A percentile compares a stretch with the other conserved stretches of the same genome.
Evolutionary conservation across 768 basidiomycete species (phyloP).

Genomic region (Xanthoconium stramineum): DNA sequence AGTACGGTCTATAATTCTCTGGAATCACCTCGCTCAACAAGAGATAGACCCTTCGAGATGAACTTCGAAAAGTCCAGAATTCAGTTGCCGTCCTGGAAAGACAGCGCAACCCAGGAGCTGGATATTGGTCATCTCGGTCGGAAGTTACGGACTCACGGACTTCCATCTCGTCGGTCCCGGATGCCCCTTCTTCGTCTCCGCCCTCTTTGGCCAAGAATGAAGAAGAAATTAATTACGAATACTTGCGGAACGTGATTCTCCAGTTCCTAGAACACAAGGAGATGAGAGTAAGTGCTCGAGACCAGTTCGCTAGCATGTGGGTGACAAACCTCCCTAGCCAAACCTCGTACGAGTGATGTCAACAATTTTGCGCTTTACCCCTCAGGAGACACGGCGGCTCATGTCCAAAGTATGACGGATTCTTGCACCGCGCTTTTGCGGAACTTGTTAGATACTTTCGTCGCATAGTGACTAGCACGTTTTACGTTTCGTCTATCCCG

Average conservation of each 20-base stretch:
- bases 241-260: constrained; percentile 91
- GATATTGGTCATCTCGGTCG: constrained; percentile 73
- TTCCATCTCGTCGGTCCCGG: constrained; percentile 42
- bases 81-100: constrained; percentile 87
- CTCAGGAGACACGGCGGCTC: constrained; percentile 87
- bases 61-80: constrained; percentile 92
- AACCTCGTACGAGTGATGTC: constrained; percentile 89
- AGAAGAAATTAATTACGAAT: constrained; percentile 94
- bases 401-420: constrained; percentile 72
- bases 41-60: constrained; percentile 83
- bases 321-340: constrained; percentile 46
- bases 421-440: not conserved
- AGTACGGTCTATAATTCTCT: constrained; percentile 39
- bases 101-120: constrained; percentile 90
- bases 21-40: constrained; percentile 4
- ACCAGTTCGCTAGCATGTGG: not conserved
- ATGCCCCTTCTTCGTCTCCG: constrained; percentile 35
- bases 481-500: not conserved
- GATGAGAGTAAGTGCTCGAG: constrained; percentile 73
- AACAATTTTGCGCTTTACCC: constrained; percentile 91
- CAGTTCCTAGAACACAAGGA: constrained; percentile 99
- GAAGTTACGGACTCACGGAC: constrained; percentile 34
- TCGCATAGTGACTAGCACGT: not conserved
- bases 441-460: too few relatives aligned
- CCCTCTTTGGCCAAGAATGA: constrained; percentile 48